A percentile compares a stretch with the other conserved stretches of the same genome.
Evolutionary conservation across 345 rosid genomes (phyloP).

Genomic region (Eucalyptus guilfoylei): DNA sequence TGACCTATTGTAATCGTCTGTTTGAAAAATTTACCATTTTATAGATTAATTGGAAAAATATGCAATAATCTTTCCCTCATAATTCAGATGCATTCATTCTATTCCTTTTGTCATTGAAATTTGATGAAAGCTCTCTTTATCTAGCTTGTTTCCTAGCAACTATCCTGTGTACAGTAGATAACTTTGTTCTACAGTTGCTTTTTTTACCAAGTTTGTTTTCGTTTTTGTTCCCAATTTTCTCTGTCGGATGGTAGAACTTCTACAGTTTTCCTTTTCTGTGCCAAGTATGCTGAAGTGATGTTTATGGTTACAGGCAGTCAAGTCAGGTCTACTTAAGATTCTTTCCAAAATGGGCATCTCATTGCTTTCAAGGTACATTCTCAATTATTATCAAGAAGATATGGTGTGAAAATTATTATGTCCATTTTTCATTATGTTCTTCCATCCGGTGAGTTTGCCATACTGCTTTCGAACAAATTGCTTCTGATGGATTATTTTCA

Average conservation of each 20-base stretch:
- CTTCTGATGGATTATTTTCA: conserved; percentile 3
- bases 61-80: background rate
- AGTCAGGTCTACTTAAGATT: conserved; percentile 88
- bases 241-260: background rate
- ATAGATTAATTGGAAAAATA: background rate
- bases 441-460: background rate
- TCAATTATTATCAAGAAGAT: background rate
- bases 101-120: background rate
- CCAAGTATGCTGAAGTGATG: background rate
- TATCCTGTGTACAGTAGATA: background rate
- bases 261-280: background rate
- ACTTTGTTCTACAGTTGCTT: background rate
- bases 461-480: background rate
- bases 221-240: background rate
- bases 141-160: background rate
- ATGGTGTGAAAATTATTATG: background rate
- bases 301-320: conserved; percentile 64
- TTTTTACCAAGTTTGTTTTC: background rate
- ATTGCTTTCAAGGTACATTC: conserved; percentile 77
- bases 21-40: background rate
- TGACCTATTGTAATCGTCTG: background rate
- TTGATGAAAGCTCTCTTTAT: background rate
- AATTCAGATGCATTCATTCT: background rate
- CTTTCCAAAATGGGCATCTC: conserved; percentile 99
- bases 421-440: background rate